These are phyloP conservation scores for Starmerella stellata DNA, from an alignment of 805 yeast genomes.

Conservation along the genomic window DNA sequence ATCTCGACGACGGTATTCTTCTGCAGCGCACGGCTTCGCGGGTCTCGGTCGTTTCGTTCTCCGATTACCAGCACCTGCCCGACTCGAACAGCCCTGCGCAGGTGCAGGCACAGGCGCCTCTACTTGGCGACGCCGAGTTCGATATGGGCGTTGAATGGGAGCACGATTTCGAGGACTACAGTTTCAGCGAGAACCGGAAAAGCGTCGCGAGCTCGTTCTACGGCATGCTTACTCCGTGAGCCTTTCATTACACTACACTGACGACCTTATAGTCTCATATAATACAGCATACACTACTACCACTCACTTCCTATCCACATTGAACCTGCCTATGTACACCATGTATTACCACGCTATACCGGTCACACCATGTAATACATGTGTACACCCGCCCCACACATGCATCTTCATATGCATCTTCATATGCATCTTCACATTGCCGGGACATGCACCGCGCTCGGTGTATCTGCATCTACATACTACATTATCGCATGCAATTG, in stretches of 20 bases:
- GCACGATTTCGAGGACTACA: conserved; percentile 15
- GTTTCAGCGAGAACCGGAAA: conserved; percentile 5
- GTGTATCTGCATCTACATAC: too few relatives aligned
- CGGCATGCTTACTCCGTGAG: conserved; percentile 12
- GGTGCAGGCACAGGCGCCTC: conserved; percentile 8
- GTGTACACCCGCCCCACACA: too few relatives aligned
- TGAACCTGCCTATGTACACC: too few relatives aligned
- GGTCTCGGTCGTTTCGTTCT: conserved; percentile 12
- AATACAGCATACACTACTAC: too few relatives aligned
- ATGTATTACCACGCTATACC: too few relatives aligned
- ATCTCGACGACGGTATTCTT: conserved; percentile 11
- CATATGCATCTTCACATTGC: too few relatives aligned
- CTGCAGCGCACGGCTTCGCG: conserved; percentile 9
- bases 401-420: too few relatives aligned
- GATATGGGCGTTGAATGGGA: conserved; percentile 15
- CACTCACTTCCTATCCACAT: too few relatives aligned
- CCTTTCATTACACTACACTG: not conserved
- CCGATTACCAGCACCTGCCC: conserved; percentile 13
- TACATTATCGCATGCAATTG: too few relatives aligned
- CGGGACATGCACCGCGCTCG: too few relatives aligned
- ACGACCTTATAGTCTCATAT: too few relatives aligned
- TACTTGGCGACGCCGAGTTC: conserved; percentile 11
- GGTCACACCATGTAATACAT: too few relatives aligned
- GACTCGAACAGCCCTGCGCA: conserved; percentile 1
- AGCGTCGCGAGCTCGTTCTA: conserved; percentile 16